These are phyloP conservation scores for Penstemon barbatus DNA, from an alignment of 257 asterid genomes.

Conservation along the genomic window DNA sequence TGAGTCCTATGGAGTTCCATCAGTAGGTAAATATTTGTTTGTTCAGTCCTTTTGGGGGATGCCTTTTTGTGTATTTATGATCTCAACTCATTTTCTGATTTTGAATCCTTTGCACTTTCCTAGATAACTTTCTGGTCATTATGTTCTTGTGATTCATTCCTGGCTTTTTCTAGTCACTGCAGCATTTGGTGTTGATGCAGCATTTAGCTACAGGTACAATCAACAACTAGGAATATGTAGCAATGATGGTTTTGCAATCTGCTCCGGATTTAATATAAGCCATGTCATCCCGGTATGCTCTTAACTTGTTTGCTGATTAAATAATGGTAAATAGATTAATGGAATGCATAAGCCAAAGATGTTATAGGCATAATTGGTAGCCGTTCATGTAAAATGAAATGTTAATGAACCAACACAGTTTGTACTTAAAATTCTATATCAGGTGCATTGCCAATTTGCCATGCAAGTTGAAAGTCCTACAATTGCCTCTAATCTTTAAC, in stretches of 20 bases:
- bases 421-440: not conserved
- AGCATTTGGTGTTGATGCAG: slow-evolving; percentile 97
- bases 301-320: slow-evolving; percentile 24
- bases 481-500: not conserved
- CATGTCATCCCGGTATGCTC: slow-evolving; percentile 93
- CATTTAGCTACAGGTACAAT: slow-evolving; percentile 90
- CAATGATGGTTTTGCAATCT: slow-evolving; percentile 76
- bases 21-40: slow-evolving; percentile 59
- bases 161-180: slow-evolving; percentile 31
- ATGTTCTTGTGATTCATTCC: slow-evolving; percentile 20
- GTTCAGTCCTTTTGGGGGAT: not conserved
- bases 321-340: not conserved
- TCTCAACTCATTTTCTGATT: not conserved
- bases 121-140: not conserved
- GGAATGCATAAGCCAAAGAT: slow-evolving; percentile 8
- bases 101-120: slow-evolving; percentile 1
- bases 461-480: not conserved
- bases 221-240: slow-evolving; percentile 72
- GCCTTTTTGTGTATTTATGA: not conserved
- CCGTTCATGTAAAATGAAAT: not conserved
- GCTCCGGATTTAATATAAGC: slow-evolving; percentile 88
- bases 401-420: not conserved
- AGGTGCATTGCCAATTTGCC: not conserved
- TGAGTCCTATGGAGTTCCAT: slow-evolving; percentile 95
- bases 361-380: slow-evolving; percentile 3